These are phyloP conservation scores for Scedosporium minutisporum DNA, from an alignment of 2,329 filamentous ascomycete genomes.

Conservation along the genomic window DNA sequence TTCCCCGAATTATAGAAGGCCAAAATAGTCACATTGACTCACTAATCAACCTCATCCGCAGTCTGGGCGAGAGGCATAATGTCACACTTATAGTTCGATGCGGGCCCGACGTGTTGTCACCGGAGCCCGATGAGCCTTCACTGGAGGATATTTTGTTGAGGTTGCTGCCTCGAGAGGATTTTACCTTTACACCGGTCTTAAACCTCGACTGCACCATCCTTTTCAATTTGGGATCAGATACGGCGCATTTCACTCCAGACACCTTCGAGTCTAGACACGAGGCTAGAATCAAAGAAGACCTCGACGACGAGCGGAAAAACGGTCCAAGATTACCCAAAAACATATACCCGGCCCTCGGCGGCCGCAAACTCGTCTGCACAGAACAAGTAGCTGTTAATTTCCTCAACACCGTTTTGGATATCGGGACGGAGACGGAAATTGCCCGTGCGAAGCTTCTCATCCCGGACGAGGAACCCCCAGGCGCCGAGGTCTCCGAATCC, in stretches of 20 bases:
- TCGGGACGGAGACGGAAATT: slow-evolving; percentile 27
- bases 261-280: not conserved
- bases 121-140: slow-evolving; percentile 16
- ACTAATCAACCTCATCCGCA: slow-evolving; percentile 21
- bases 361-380: slow-evolving; percentile 26
- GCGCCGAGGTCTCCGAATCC: slow-evolving; percentile 2
- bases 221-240: slow-evolving; percentile 29
- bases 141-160: slow-evolving; percentile 14
- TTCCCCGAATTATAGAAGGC: slow-evolving; percentile 21
- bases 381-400: slow-evolving; percentile 28
- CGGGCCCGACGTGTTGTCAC: slow-evolving; percentile 2
- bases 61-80: slow-evolving; percentile 14
- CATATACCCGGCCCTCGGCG: slow-evolving; percentile 24
- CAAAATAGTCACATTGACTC: slow-evolving; percentile 19
- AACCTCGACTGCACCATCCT: slow-evolving; percentile 33
- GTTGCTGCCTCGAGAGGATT: slow-evolving; percentile 21
- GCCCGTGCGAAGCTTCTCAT: slow-evolving; percentile 25
- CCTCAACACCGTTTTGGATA: slow-evolving; percentile 22
- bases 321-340: slow-evolving; percentile 11
- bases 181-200: slow-evolving; percentile 23
- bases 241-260: slow-evolving; percentile 23
- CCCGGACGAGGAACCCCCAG: slow-evolving; percentile 14
- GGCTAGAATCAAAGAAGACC: slow-evolving; percentile 6
- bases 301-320: slow-evolving; percentile 12
- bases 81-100: slow-evolving; percentile 24